These are phyloP conservation scores for Akanthomyces lecanii DNA, from an alignment of 2,329 filamentous ascomycete genomes.

Conservation along the genomic window DNA sequence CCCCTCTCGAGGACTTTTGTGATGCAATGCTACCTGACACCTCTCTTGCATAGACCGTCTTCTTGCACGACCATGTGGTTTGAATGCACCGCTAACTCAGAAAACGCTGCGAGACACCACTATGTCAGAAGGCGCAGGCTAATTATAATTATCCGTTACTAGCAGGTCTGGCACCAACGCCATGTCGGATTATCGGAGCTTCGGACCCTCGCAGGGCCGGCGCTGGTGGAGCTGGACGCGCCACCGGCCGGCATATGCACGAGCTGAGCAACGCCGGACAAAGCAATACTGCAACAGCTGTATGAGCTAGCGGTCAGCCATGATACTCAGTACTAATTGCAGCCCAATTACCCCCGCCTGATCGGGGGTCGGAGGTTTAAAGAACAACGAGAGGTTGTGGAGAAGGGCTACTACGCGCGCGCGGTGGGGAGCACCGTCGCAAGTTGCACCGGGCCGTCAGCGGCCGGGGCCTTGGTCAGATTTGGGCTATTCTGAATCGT, in stretches of 20 bases:
- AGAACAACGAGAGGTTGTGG: background rate
- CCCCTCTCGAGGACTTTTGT: too few species aligned
- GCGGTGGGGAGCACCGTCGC: background rate
- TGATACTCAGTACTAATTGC: background rate
- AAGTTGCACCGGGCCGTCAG: background rate
- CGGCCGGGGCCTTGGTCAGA: too few species aligned
- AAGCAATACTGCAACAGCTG: background rate
- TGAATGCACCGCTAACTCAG: background rate
- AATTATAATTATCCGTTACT: background rate
- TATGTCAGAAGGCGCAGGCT: background rate
- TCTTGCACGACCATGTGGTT: background rate
- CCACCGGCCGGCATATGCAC: too few species aligned
- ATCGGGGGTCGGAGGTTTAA: background rate
- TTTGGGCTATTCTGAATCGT: background rate
- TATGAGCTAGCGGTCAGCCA: background rate
- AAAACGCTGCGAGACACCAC: background rate
- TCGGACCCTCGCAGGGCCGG: constrained; percentile 7
- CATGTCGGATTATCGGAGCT: background rate
- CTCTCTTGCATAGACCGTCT: too few species aligned
- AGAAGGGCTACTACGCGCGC: background rate
- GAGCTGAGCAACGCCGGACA: too few species aligned
- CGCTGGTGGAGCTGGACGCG: background rate
- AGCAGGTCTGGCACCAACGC: too few species aligned
- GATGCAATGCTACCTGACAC: too few species aligned
- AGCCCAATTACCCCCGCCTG: background rate